phyloP scores from a whole-genome alignment of 805 yeast genomes.

The Ogataea henricii region DNA sequence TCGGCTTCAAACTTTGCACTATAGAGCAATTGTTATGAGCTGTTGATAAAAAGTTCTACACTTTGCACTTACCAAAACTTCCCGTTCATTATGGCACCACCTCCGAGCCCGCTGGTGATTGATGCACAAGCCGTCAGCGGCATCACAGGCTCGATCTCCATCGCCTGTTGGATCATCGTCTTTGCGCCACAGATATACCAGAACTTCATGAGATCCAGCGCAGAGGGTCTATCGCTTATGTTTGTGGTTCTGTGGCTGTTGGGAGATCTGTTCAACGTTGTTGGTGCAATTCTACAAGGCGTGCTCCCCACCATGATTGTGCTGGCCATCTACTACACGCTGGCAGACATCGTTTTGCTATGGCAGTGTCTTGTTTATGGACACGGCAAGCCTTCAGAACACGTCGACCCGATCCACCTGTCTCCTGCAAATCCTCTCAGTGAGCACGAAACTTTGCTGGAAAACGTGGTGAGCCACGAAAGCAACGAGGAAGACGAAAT shows the following conservation, averaged over 20 bases:
- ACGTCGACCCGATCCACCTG: constrained; percentile 73
- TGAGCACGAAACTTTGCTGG: constrained; percentile 62
- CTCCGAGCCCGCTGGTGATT: constrained; percentile 65
- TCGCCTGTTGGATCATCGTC: constrained; percentile 97
- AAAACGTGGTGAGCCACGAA: constrained; percentile 55
- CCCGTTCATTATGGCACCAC: constrained; percentile 47
- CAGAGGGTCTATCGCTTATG: constrained; percentile 86
- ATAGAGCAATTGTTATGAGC: background rate
- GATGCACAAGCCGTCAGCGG: constrained; percentile 77
- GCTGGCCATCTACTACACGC: constrained; percentile 87
- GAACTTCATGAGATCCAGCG: constrained; percentile 78
- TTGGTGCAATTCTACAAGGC: constrained; percentile 88
- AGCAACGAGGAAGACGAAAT: constrained; percentile 32
- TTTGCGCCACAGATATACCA: constrained; percentile 97
- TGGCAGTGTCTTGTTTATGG: constrained; percentile 85
- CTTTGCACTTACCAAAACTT: background rate
- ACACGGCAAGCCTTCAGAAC: constrained; percentile 45
- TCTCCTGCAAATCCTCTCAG: constrained; percentile 87
- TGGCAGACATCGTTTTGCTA: constrained; percentile 83
- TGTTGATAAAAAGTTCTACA: background rate
- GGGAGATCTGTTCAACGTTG: constrained; percentile 91
- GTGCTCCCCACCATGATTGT: constrained; percentile 93
- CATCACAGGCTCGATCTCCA: constrained; percentile 82
- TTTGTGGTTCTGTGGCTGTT: constrained; percentile 90
- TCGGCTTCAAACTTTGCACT: background rate